Evolutionary conservation across 768 basidiomycete species (phyloP).

Genomic region (Dendrothele bispora): DNA sequence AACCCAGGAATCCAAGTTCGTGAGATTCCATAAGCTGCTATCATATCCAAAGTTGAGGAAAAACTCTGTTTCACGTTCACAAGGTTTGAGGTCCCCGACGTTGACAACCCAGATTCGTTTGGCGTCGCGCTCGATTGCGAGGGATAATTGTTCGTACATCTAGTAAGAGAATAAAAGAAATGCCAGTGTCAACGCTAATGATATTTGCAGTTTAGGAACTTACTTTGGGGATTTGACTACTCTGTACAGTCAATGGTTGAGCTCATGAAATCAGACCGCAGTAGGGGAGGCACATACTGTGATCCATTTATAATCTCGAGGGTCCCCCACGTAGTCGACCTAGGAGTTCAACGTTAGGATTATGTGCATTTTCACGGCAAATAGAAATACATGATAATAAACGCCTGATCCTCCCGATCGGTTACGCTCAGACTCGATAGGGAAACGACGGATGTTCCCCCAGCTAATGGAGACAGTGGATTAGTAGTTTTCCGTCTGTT

Average conservation of each 20-base stretch:
- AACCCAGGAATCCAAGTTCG: conserved; percentile 55
- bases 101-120: conserved; percentile 69
- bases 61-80: conserved; percentile 70
- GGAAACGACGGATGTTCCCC: conserved; percentile 70
- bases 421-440: conserved; percentile 50
- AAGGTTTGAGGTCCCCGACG: conserved; percentile 75
- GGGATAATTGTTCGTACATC: conserved; percentile 70
- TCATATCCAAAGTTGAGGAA: conserved; percentile 68
- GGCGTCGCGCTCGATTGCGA: conserved; percentile 59
- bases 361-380: too few relatives aligned
- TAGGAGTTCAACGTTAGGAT: too few relatives aligned
- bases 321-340: too few relatives aligned
- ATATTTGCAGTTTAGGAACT: conserved; percentile 9
- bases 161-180: conserved; percentile 17
- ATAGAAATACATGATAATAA: conserved; percentile 57
- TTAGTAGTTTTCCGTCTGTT: too few relatives aligned
- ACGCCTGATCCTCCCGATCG: conserved; percentile 69
- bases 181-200: too few relatives aligned
- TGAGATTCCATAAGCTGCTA: conserved; percentile 50
- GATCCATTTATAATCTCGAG: conserved; percentile 74
- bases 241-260: conserved; percentile 30
- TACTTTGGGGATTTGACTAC: conserved; percentile 52
- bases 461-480: conserved; percentile 52
- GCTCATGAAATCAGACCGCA: not conserved
- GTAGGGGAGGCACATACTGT: conserved; percentile 37